These are phyloP conservation scores for Zopfia rhizophila DNA, from an alignment of 2,329 filamentous ascomycete species.

Conservation along the genomic window DNA sequence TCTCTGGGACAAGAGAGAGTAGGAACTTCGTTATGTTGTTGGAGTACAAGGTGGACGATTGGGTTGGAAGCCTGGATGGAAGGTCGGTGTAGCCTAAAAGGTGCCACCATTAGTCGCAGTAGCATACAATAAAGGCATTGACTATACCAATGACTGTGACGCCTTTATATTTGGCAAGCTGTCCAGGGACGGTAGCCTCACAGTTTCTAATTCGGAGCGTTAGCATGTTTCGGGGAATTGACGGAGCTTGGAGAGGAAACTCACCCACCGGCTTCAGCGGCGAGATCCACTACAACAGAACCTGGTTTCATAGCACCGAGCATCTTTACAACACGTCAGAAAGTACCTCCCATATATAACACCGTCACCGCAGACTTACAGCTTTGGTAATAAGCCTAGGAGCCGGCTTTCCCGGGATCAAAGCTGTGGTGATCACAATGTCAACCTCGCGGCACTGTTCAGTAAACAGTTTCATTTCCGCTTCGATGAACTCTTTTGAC, in stretches of 20 bases:
- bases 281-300: slow-evolving; percentile 87
- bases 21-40: slow-evolving; percentile 94
- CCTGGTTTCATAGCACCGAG: slow-evolving; percentile 88
- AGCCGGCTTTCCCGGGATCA: slow-evolving; percentile 85
- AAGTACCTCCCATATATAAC: not conserved
- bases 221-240: no score
- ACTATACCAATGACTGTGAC: slow-evolving; percentile 82
- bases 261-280: slow-evolving; percentile 88
- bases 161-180: slow-evolving; percentile 76
- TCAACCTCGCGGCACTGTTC: slow-evolving; percentile 89
- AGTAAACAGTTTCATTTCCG: slow-evolving; percentile 91
- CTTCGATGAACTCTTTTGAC: slow-evolving; percentile 92
- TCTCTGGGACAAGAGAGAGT: slow-evolving; percentile 80
- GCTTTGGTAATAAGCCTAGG: slow-evolving; percentile 85
- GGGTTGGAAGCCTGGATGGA: slow-evolving; percentile 85
- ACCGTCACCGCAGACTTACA: slow-evolving; percentile 39
- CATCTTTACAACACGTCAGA: slow-evolving; percentile 61
- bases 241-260: no score
- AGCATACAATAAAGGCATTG: not conserved
- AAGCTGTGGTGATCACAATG: slow-evolving; percentile 91
- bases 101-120: slow-evolving; percentile 46
- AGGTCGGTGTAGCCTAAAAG: slow-evolving; percentile 78
- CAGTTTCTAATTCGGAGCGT: no score
- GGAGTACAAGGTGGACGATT: slow-evolving; percentile 89
- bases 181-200: slow-evolving; percentile 79